These are phyloP conservation scores for Angomonas desouzai DNA, from an alignment of 208 protist species.

Conservation along the genomic window DNA sequence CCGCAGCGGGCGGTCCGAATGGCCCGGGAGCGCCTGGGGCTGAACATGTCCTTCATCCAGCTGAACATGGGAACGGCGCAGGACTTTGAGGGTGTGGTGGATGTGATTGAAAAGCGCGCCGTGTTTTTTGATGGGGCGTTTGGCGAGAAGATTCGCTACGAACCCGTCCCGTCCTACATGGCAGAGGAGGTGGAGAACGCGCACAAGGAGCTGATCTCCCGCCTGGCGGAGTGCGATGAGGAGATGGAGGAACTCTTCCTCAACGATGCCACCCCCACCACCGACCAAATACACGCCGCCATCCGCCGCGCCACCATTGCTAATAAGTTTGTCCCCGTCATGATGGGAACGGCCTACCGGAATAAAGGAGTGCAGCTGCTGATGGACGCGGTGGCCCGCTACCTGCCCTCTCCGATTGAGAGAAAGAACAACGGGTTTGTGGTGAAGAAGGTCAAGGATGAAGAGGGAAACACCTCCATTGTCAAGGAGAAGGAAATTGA, in stretches of 20 bases:
- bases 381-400: constrained; percentile 95
- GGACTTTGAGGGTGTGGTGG: constrained; percentile 95
- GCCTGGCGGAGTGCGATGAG: constrained; percentile 95
- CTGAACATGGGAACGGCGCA: constrained; percentile 96
- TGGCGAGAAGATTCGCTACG: constrained; percentile 85
- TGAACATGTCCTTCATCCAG: constrained; percentile 96
- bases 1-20: constrained; percentile 74
- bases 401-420: constrained; percentile 96
- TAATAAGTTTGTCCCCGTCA: constrained; percentile 95
- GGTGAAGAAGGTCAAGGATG: constrained; percentile 84
- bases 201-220: constrained; percentile 89
- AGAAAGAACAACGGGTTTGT: constrained; percentile 77
- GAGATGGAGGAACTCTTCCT: constrained; percentile 94
- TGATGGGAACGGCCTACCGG: constrained; percentile 97
- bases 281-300: constrained; percentile 85
- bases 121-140: constrained; percentile 93
- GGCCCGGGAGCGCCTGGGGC: constrained; percentile 90
- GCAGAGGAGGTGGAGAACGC: constrained; percentile 64
- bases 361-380: constrained; percentile 99
- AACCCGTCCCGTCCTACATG: constrained; percentile 79
- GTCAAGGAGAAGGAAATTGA: constrained; percentile 78
- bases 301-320: constrained; percentile 93
- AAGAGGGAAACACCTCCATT: constrained; percentile 68
- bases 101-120: constrained; percentile 91
- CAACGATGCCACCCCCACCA: constrained; percentile 87